Evolutionary conservation across 1,139 yeast genomes (phyloP).

Genomic region (Suhomyces kunorum): DNA sequence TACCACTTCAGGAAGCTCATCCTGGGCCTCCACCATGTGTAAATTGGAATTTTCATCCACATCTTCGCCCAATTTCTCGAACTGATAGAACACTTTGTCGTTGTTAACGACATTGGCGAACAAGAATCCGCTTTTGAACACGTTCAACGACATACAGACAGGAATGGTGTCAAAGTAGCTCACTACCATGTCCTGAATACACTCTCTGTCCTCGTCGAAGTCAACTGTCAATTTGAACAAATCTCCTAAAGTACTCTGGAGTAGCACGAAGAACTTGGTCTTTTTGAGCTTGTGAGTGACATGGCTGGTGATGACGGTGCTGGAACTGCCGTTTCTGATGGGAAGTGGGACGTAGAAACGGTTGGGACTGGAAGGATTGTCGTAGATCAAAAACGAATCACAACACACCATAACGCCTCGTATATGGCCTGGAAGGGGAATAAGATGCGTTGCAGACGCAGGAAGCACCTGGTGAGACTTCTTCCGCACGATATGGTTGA

Average conservation of each 20-base stretch:
- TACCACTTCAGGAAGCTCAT: conserved; percentile 1
- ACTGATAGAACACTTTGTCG: conserved; percentile 69
- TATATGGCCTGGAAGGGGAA: conserved; percentile 37
- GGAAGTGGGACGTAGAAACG: conserved; percentile 45
- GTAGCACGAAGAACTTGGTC: conserved; percentile 62
- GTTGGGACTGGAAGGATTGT: conserved; percentile 16
- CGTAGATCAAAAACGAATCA: conserved; percentile 31
- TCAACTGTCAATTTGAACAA: conserved; percentile 66
- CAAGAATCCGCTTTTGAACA: conserved; percentile 75
- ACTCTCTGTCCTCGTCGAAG: conserved; percentile 37
- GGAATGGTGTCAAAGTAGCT: conserved; percentile 78
- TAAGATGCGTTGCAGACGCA: conserved; percentile 29
- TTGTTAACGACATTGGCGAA: conserved; percentile 66
- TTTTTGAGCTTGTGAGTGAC: conserved; percentile 65
- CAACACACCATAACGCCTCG: conserved; percentile 47
- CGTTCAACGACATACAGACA: conserved; percentile 51
- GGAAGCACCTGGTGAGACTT: conserved; percentile 40
- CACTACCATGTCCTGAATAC: conserved; percentile 37
- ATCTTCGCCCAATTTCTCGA: conserved; percentile 66
- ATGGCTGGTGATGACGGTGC: conserved; percentile 52
- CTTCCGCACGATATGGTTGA: conserved; percentile 65
- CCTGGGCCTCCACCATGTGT: conserved; percentile 1
- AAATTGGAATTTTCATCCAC: conserved; percentile 3
- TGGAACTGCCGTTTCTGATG: conserved; percentile 29
- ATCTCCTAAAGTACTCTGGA: conserved; percentile 76